Evolutionary conservation across 108 stramenopile species (phyloP).

Genomic region (Nitzschia inconspicua): DNA sequence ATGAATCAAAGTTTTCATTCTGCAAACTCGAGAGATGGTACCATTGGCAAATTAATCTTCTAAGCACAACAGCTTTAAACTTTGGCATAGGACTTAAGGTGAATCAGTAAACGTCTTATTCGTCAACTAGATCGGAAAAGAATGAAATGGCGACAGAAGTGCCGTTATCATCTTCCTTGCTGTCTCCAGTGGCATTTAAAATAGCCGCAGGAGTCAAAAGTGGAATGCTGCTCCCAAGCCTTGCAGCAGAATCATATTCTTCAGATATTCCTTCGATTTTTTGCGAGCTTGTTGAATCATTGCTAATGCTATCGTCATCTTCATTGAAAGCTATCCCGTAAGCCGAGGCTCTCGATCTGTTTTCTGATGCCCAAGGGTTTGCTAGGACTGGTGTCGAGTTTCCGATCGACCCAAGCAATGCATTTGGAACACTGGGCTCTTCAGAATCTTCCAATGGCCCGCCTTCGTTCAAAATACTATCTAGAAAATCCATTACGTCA

Average conservation of each 20-base stretch:
- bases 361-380: constrained; percentile 48
- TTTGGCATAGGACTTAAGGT: not conserved
- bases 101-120: constrained; percentile 24
- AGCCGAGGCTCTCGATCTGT: constrained; percentile 39
- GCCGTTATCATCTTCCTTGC: constrained; percentile 17
- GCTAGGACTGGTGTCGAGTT: constrained; percentile 8
- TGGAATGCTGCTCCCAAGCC: constrained; percentile 15
- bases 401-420: not conserved
- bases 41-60: no score
- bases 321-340: constrained; percentile 52
- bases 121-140: constrained; percentile 28
- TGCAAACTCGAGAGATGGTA: no score
- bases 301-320: constrained; percentile 10
- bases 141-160: constrained; percentile 19
- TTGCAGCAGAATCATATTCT: not conserved
- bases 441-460: not conserved
- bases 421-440: not conserved
- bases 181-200: constrained; percentile 6
- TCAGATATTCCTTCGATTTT: not conserved
- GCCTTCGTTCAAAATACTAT: constrained; percentile 47
- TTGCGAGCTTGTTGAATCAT: not conserved
- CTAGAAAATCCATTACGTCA: constrained; percentile 60
- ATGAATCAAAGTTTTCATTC: no score
- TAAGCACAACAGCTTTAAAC: not conserved
- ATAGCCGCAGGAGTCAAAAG: constrained; percentile 33